Conservation (phyloP, 2,329 filamentous ascomycete genomes). For the Aspergillus ibericus region DNA sequence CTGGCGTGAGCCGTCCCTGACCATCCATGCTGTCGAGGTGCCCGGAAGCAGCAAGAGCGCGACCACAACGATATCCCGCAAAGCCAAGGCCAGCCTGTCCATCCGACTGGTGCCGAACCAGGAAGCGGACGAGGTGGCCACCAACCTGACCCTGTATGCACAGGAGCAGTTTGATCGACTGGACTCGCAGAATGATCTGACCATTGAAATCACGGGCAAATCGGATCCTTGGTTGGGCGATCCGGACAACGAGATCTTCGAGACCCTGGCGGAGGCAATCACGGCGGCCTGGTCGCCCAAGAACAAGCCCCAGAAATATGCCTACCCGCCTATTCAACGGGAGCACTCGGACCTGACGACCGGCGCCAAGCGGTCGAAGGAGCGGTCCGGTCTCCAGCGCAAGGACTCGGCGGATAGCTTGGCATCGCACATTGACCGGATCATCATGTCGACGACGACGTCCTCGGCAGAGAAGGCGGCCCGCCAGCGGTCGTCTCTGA, state of each 20-base stretch:
- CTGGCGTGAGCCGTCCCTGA: conserved; percentile 93
- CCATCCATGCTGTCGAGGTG: conserved; percentile 81
- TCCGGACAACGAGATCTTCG: conserved; percentile 85
- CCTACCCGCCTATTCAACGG: conserved; percentile 33
- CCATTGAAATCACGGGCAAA: conserved; percentile 83
- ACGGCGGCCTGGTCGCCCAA: conserved; percentile 72
- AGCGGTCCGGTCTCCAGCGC: conserved; percentile 28
- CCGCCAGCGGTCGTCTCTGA: conserved; percentile 28
- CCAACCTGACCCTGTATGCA: conserved; percentile 66
- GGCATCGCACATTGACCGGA: conserved; percentile 41
- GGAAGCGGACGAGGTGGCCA: conserved; percentile 74
- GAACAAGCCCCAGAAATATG: conserved; percentile 31
- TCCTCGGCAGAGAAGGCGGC: conserved; percentile 32
- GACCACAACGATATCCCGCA: conserved; percentile 79
- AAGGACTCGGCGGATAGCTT: conserved; percentile 42
- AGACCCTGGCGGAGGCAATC: conserved; percentile 81
- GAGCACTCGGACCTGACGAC: conserved; percentile 15
- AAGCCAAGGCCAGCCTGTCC: conserved; percentile 84
- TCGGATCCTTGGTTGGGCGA: conserved; percentile 97
- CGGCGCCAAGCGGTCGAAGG: conserved; percentile 5
- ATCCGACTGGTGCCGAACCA: conserved; percentile 92
- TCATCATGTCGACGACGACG: conserved; percentile 41
- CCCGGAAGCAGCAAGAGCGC: conserved; percentile 83
- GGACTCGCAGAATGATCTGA: conserved; percentile 76
- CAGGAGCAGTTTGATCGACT: conserved; percentile 70